A percentile compares a stretch with the other conserved stretches of the same genome.
Evolutionary conservation across 202 grass and related monocot species (phyloP).

Genomic region (Dendrocalamus latiflorus): DNA sequence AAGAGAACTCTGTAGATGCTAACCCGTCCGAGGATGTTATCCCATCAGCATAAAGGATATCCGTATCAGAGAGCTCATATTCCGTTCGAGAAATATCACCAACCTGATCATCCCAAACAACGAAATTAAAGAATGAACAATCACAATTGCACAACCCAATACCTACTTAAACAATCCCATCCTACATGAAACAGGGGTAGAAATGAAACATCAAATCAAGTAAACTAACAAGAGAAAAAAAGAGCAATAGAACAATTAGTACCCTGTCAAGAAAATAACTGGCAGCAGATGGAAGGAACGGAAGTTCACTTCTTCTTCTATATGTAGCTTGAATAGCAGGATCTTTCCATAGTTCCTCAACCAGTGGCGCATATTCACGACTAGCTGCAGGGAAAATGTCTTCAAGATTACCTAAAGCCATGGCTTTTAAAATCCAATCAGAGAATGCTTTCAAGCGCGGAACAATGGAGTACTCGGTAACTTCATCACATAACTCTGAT

Average conservation of each 20-base stretch:
- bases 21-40: constrained; percentile 74
- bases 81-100: constrained; percentile 86
- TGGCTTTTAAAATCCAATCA: constrained; percentile 87
- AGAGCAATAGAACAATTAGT: constrained; percentile 33
- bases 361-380: constrained; percentile 76
- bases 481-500: constrained; percentile 24
- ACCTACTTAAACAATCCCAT: not conserved
- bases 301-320: constrained; percentile 61
- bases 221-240: not conserved
- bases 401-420: constrained; percentile 84
- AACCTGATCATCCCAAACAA: constrained; percentile 50
- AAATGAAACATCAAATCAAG: not conserved
- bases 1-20: constrained; percentile 72
- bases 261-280: constrained; percentile 94
- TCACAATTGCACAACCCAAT: not conserved
- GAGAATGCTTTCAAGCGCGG: constrained; percentile 69
- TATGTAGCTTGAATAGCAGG: constrained; percentile 93
- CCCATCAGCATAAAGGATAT: constrained; percentile 77
- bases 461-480: constrained; percentile 57
- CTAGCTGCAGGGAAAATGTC: constrained; percentile 83
- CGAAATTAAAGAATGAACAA: constrained; percentile 2
- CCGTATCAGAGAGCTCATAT: constrained; percentile 79
- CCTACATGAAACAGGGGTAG: not conserved
- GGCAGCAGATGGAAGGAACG: constrained; percentile 52
- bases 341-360: constrained; percentile 96